Evolutionary conservation across 345 rosid species (phyloP), one percentile per base, ranked within the genome.

Genomic region (Limnanthes douglasii): DNA sequence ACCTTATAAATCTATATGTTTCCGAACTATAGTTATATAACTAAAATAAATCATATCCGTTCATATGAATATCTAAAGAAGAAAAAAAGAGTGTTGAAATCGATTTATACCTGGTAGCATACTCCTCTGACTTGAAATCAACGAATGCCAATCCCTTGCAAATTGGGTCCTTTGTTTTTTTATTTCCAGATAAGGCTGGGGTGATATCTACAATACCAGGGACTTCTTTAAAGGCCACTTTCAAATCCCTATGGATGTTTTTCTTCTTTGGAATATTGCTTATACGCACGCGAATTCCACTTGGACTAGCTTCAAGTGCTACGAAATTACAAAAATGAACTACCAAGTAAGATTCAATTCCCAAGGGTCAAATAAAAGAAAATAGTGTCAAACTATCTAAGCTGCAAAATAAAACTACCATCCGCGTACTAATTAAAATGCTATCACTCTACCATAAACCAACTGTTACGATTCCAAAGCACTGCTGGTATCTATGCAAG

Each of bases 211-310:
- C 34, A 20, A 88, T 32, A 11, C 97, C 93, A 39, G 56, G 54
- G 15, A 72, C 68, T 19, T 58, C 90, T 51, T 69, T 46, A 39
- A 78, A 88, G 32, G 90, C 83, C 41, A 38, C 48, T 51, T 68
- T 60, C 34, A 88, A 65, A 73, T 88, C 95, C 50, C 93, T 69
- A 15, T 71, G 76, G 42, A 88, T 51, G 30, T 83, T 88, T 81
- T 67, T 88, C 62, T 88, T 88, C 93, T 68, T 88, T 1, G 97
- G 97, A 39, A 88, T 83, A 62, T 78, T 72, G 8, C 31, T 15
- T 29, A 83, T 51, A 22, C 61, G 70, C 18, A 88, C 90, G 39
- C 72, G 71, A 18, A 68, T 37, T 20, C 83, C 71, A 42, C 42
- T 55, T 11, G 65, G 59, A 50, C 48, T 43, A 18, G 31, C 73